phyloP scores from a whole-genome alignment of 257 asterid species.

The Cynanchum wilfordii region DNA sequence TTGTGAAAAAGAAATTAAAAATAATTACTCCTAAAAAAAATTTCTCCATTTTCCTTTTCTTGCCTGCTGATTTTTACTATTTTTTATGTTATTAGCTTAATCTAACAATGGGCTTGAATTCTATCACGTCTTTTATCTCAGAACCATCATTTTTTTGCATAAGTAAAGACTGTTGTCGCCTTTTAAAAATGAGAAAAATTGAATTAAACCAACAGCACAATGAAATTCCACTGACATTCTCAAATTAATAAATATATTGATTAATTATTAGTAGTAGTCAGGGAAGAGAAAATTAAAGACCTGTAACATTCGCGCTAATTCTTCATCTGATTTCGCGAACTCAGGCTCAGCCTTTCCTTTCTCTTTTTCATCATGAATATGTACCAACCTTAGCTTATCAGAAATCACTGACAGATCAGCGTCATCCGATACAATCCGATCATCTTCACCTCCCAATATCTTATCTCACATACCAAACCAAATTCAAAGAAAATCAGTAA shows the following conservation, averaged over 20 bases:
- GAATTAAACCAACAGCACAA: not conserved
- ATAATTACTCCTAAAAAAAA: not conserved
- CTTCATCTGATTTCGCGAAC: constrained; percentile 62
- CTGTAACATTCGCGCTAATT: constrained; percentile 80
- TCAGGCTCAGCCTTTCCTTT: constrained; percentile 29
- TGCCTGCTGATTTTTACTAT: not conserved
- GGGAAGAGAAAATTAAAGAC: constrained; percentile 26
- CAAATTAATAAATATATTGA: constrained; percentile 2
- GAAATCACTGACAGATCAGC: constrained; percentile 57
- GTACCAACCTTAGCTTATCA: constrained; percentile 53
- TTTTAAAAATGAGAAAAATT: not conserved
- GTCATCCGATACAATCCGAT: constrained; percentile 43
- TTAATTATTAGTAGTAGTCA: not conserved
- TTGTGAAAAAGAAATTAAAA: not conserved
- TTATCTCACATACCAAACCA: constrained; percentile 19
- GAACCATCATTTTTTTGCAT: not conserved
- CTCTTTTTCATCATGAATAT: constrained; percentile 38
- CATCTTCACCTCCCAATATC: constrained; percentile 60
- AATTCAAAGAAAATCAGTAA: constrained; percentile 6
- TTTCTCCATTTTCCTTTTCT: not conserved
- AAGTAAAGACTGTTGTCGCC: not conserved
- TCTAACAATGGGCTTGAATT: not conserved
- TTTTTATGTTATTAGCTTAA: not conserved
- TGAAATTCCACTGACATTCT: constrained; percentile 4
- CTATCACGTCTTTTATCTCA: not conserved